A percentile compares a stretch with the other conserved stretches of the same genome.
Evolutionary conservation across 73 alveolate genomes (phyloP).

Genomic region (Blepharisma stoltei): DNA sequence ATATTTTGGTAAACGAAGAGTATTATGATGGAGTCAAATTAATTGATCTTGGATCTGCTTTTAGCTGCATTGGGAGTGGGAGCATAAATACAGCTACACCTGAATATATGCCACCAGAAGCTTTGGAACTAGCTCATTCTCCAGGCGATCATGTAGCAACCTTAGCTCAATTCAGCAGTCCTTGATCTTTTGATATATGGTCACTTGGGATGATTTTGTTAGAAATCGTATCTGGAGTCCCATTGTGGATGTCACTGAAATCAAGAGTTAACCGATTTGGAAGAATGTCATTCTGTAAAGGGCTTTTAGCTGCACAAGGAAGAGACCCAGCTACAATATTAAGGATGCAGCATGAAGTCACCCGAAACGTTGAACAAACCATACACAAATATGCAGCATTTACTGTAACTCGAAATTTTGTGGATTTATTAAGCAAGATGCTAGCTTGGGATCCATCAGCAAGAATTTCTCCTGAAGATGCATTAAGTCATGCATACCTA

Average conservation of each 20-base stretch:
- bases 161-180: slow-evolving; percentile 26
- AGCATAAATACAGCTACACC: slow-evolving; percentile 61
- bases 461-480: slow-evolving; percentile 66
- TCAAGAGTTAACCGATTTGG: slow-evolving; percentile 40
- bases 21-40: slow-evolving; percentile 46
- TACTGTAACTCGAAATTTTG: slow-evolving; percentile 21
- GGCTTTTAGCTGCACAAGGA: slow-evolving; percentile 31
- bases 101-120: slow-evolving; percentile 59
- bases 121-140: slow-evolving; percentile 29
- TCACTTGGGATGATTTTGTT: slow-evolving; percentile 61
- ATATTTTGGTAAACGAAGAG: slow-evolving; percentile 42
- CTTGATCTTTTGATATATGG: slow-evolving; percentile 75
- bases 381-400: slow-evolving; percentile 6
- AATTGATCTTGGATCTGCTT: slow-evolving; percentile 71
- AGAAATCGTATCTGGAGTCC: slow-evolving; percentile 65
- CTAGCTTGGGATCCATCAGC: slow-evolving; percentile 54
- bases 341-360: slow-evolving; percentile 12
- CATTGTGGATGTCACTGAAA: slow-evolving; percentile 67
- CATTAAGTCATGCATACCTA: slow-evolving; percentile 39
- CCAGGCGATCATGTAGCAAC: slow-evolving; percentile 26
- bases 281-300: neutral
- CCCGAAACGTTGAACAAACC: neutral
- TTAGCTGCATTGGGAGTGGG: slow-evolving; percentile 33
- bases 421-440: slow-evolving; percentile 44
- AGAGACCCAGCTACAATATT: slow-evolving; percentile 26